Evolutionary conservation across 192 early-diverging fungal genomes (phyloP).

Genomic region (Backusella tuberculispora): DNA sequence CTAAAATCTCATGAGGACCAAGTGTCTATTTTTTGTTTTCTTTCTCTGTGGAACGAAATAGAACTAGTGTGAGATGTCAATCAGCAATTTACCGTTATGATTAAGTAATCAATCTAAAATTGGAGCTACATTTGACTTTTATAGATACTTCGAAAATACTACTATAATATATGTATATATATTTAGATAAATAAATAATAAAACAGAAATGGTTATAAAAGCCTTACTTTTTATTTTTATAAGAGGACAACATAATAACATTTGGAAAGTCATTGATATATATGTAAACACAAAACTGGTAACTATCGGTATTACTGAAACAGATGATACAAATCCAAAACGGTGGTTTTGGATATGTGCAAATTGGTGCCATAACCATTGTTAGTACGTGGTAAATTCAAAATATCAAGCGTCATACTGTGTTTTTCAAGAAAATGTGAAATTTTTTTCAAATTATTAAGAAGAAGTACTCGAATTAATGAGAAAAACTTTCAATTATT

Average conservation of each 20-base stretch:
- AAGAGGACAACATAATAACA: too few species aligned
- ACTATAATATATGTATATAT: not conserved
- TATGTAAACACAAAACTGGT: not conserved
- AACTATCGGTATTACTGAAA: not conserved
- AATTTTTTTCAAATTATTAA: too few species aligned
- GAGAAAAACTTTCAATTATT: too few species aligned
- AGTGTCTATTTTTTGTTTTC: not conserved
- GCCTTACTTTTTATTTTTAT: too few species aligned
- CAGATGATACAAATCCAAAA: not conserved
- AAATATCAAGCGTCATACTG: too few species aligned
- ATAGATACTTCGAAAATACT: not conserved
- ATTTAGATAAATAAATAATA: not conserved
- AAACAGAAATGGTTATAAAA: too few species aligned
- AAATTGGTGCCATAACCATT: too few species aligned
- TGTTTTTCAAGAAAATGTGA: too few species aligned
- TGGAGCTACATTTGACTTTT: not conserved
- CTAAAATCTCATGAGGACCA: not conserved
- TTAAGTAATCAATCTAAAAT: not conserved
- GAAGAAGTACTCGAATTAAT: too few species aligned
- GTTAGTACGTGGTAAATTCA: too few species aligned
- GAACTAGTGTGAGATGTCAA: not conserved
- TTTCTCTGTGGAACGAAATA: not conserved
- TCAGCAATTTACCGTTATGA: not conserved
- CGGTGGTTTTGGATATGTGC: too few species aligned
- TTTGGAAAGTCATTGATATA: too few species aligned